phyloP scores from a whole-genome alignment of 1,139 yeast genomes.

The Suhomyces bokatorum region DNA sequence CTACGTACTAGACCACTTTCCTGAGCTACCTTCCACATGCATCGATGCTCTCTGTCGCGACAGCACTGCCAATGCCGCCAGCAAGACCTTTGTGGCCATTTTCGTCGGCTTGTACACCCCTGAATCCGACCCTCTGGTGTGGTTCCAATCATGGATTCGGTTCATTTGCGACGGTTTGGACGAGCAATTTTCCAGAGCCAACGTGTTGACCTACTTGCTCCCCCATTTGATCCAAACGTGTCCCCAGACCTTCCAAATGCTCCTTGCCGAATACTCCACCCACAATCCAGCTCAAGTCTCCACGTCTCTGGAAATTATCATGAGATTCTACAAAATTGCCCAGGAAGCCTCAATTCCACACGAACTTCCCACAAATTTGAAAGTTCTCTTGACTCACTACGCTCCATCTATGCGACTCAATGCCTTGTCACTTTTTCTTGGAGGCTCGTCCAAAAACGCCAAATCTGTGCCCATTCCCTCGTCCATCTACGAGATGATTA shows the following conservation, averaged over 20 bases:
- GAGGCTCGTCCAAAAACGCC: slow-evolving; percentile 57
- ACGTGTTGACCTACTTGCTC: slow-evolving; percentile 59
- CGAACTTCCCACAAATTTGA: slow-evolving; percentile 41
- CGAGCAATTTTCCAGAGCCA: slow-evolving; percentile 35
- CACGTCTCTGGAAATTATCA: slow-evolving; percentile 22
- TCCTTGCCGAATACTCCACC: slow-evolving; percentile 24
- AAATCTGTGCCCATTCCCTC: slow-evolving; percentile 45
- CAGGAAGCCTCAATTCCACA: slow-evolving; percentile 41
- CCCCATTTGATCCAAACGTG: slow-evolving; percentile 61
- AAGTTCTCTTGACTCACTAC: slow-evolving; percentile 43
- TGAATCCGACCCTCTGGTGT: slow-evolving; percentile 24
- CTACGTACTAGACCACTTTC: slow-evolving; percentile 41
- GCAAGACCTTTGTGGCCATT: slow-evolving; percentile 58
- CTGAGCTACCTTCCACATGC: slow-evolving; percentile 47
- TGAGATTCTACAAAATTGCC: slow-evolving; percentile 51
- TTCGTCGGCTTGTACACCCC: slow-evolving; percentile 27
- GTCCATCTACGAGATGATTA: slow-evolving; percentile 44
- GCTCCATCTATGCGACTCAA: slow-evolving; percentile 53
- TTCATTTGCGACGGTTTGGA: slow-evolving; percentile 36
- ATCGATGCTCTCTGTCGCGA: slow-evolving; percentile 53
- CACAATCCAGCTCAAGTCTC: slow-evolving; percentile 29
- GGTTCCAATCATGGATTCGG: slow-evolving; percentile 58
- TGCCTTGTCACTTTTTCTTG: slow-evolving; percentile 60
- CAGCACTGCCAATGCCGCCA: slow-evolving; percentile 66
- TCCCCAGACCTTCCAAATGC: slow-evolving; percentile 29